Percentiles rank a stretch among this genome's conserved stretches.
Conservation (phyloP, 371 early-diverging fungal genomes). For the Mucor ambiguus region DNA sequence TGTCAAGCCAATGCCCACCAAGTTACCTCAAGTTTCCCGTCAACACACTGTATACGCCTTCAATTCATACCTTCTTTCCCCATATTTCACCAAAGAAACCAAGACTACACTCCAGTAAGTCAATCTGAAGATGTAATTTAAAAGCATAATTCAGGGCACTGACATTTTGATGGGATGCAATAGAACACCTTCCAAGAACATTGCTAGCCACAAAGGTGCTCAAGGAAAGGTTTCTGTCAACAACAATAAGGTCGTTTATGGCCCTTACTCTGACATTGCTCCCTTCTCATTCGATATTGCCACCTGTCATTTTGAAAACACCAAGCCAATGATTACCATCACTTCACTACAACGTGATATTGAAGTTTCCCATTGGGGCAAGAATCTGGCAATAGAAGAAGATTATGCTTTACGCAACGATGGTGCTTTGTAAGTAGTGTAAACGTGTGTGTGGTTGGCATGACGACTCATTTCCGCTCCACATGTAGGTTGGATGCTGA, state of each 20-base stretch:
- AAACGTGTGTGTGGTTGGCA: background rate
- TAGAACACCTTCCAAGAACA: conserved; percentile 43
- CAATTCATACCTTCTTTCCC: conserved; percentile 64
- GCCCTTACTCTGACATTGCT: conserved; percentile 65
- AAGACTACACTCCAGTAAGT: conserved; percentile 81
- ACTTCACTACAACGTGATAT: conserved; percentile 70
- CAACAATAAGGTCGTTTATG: conserved; percentile 72
- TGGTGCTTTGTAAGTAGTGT: conserved; percentile 73
- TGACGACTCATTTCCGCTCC: background rate
- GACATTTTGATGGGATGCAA: background rate
- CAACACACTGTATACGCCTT: conserved; percentile 69
- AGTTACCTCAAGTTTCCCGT: conserved; percentile 70
- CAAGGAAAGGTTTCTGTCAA: conserved; percentile 25
- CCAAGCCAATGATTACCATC: conserved; percentile 67
- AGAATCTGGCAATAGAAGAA: conserved; percentile 84
- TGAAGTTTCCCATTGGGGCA: conserved; percentile 87
- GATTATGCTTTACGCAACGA: conserved; percentile 78
- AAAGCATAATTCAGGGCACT: background rate
- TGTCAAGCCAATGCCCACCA: conserved; percentile 70
- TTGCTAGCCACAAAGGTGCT: conserved; percentile 45
- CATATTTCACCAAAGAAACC: conserved; percentile 73
- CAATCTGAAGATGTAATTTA: background rate
- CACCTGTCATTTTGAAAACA: conserved; percentile 65
- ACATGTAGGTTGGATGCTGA: conserved; percentile 66
- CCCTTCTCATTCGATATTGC: conserved; percentile 54